A percentile compares a stretch with the other conserved stretches of the same genome.
Evolutionary conservation across 352 stramenopile genomes (phyloP).

Genomic region (Saprolegnia parasitica): DNA sequence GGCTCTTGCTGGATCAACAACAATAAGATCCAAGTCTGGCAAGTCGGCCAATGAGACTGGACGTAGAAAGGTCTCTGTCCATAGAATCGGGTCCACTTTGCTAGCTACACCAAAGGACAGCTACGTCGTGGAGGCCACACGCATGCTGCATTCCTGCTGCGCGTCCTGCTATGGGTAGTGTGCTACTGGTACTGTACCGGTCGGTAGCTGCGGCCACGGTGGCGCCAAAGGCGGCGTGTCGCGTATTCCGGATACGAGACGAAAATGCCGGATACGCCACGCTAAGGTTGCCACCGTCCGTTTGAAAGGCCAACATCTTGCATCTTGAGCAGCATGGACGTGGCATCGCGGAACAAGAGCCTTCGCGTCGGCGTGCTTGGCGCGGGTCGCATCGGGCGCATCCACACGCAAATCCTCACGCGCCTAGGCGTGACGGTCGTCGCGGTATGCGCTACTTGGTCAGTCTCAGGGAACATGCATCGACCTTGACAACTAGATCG

Average conservation of each 20-base stretch:
- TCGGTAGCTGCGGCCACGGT: too few relatives aligned
- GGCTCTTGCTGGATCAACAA: too few relatives aligned
- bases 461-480: background rate
- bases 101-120: too few relatives aligned
- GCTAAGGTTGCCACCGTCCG: background rate
- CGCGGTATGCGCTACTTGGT: conserved; percentile 37
- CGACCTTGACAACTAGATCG: conserved; percentile 39
- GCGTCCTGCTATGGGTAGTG: too few relatives aligned
- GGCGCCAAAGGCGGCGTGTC: background rate
- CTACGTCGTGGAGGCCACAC: too few relatives aligned
- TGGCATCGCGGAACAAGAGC: conserved; percentile 1
- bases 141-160: too few relatives aligned
- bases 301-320: background rate
- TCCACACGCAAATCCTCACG: conserved; percentile 53
- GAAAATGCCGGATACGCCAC: background rate
- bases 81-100: too few relatives aligned
- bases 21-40: too few relatives aligned
- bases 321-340: conserved; percentile 17
- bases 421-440: conserved; percentile 45
- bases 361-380: conserved; percentile 65
- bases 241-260: background rate
- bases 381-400: conserved; percentile 57
- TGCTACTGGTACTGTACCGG: too few relatives aligned
- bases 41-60: too few relatives aligned
- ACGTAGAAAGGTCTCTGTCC: too few relatives aligned